Evolutionary conservation across 495 filamentous ascomycete species (phyloP).

Genomic region (Daldinia bambusicola): DNA sequence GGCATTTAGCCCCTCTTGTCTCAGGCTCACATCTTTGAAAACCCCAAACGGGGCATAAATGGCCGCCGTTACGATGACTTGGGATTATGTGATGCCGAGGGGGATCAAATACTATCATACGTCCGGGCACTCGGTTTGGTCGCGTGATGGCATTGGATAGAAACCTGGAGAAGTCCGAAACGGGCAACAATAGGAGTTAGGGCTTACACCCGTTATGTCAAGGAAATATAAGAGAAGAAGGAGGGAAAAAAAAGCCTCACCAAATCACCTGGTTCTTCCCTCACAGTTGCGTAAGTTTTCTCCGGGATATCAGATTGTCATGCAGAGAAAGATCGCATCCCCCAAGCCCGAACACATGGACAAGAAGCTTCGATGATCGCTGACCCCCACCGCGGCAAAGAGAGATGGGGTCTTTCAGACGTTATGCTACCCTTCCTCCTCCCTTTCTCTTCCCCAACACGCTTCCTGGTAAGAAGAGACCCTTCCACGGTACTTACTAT

Average conservation of each 20-base stretch:
- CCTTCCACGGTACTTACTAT: conserved; percentile 19
- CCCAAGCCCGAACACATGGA: conserved; percentile 31
- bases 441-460: conserved; percentile 9
- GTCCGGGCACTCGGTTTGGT: conserved; percentile 24
- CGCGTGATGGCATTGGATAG: conserved; percentile 34
- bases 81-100: conserved; percentile 33
- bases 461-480: not conserved
- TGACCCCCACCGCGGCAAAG: conserved; percentile 35
- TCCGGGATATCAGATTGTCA: conserved; percentile 35
- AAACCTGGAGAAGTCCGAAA: conserved; percentile 20
- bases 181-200: conserved; percentile 33
- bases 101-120: conserved; percentile 28
- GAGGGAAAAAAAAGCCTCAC: conserved; percentile 25
- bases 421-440: conserved; percentile 16
- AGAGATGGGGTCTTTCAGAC: conserved; percentile 5
- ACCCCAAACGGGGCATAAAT: conserved; percentile 25
- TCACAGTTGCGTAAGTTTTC: conserved; percentile 13
- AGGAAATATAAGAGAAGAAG: not conserved
- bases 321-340: conserved; percentile 30
- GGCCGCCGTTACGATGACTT: conserved; percentile 29
- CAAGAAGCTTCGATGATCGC: conserved; percentile 25
- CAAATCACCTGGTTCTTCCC: conserved; percentile 14
- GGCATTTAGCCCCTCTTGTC: conserved; percentile 37
- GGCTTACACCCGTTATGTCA: conserved; percentile 31
- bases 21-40: conserved; percentile 8